Conservation (phyloP, 2,329 filamentous ascomycete genomes). For the Alternaria hordeiaustralica region DNA sequence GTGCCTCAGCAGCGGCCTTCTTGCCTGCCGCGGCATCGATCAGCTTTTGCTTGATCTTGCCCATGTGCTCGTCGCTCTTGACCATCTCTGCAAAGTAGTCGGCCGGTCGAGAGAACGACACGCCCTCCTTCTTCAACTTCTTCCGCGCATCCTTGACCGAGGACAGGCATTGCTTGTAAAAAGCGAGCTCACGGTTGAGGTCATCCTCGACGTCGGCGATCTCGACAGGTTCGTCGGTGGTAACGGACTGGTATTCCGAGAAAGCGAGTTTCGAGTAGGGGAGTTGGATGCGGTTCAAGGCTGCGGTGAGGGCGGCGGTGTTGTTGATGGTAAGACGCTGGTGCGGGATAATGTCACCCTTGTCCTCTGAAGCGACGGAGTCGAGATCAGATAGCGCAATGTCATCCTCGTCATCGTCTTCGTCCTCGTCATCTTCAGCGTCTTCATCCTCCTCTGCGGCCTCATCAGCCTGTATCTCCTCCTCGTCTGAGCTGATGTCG, state of each 20-base stretch:
- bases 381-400: constrained; percentile 89
- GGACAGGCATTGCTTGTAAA: constrained; percentile 87
- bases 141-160: constrained; percentile 75
- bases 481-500: constrained; percentile 46
- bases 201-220: constrained; percentile 91
- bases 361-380: constrained; percentile 78
- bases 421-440: constrained; percentile 46
- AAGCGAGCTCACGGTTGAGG: constrained; percentile 86
- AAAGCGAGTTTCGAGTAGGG: constrained; percentile 76
- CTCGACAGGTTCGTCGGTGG: constrained; percentile 70
- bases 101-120: constrained; percentile 84
- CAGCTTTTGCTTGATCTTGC: constrained; percentile 90
- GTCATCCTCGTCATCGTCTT: constrained; percentile 66
- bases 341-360: constrained; percentile 85
- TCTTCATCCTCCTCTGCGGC: constrained; percentile 44
- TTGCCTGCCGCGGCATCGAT: constrained; percentile 90
- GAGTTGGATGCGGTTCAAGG: constrained; percentile 79
- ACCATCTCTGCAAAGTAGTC: constrained; percentile 99
- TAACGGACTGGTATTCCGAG: constrained; percentile 79
- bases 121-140: constrained; percentile 79
- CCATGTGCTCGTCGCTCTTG: constrained; percentile 98
- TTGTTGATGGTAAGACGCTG: constrained; percentile 98
- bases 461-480: constrained; percentile 35
- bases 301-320: constrained; percentile 79
- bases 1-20: constrained; percentile 89